phyloP scores from a whole-genome alignment of 495 filamentous ascomycete species.

The Penicillium parvum region DNA sequence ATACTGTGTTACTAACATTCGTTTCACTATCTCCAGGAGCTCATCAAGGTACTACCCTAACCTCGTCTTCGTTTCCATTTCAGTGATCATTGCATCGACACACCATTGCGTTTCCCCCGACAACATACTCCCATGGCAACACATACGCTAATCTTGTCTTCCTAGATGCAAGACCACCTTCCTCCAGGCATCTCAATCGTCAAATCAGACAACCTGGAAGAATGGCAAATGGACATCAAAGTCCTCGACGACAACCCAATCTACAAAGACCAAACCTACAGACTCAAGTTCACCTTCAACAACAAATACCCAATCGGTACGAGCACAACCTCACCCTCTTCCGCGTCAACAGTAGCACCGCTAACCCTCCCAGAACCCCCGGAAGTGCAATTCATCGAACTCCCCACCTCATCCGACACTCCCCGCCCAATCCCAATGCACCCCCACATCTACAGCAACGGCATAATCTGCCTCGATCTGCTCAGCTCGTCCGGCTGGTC shows the following conservation, averaged over 20 bases:
- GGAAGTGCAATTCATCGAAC: conserved; percentile 80
- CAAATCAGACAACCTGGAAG: conserved; percentile 71
- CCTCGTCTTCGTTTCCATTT: not conserved
- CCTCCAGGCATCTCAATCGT: conserved; percentile 74
- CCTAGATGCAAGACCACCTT: conserved; percentile 46
- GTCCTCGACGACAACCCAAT: conserved; percentile 91
- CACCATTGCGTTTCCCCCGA: not conserved
- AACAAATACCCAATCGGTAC: conserved; percentile 86
- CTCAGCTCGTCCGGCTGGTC: conserved; percentile 86
- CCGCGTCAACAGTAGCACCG: not conserved
- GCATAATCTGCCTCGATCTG: conserved; percentile 95
- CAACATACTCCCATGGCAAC: not conserved
- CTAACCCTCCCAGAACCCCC: conserved; percentile 62
- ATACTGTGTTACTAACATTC: conserved; percentile 1
- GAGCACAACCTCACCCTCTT: conserved; percentile 5
- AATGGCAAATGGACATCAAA: conserved; percentile 91
- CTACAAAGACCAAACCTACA: conserved; percentile 74
- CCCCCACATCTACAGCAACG: conserved; percentile 96
- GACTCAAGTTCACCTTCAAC: conserved; percentile 82
- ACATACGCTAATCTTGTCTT: not conserved
- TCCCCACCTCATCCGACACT: conserved; percentile 37
- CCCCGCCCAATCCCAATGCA: conserved; percentile 83
- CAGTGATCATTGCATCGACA: not conserved
- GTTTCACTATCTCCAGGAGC: conserved; percentile 25
- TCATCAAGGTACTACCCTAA: conserved; percentile 34